Percentiles rank a stretch among this genome's conserved stretches.
Conservation (phyloP, 495 filamentous ascomycete genomes). For the Letharia columbiana region DNA sequence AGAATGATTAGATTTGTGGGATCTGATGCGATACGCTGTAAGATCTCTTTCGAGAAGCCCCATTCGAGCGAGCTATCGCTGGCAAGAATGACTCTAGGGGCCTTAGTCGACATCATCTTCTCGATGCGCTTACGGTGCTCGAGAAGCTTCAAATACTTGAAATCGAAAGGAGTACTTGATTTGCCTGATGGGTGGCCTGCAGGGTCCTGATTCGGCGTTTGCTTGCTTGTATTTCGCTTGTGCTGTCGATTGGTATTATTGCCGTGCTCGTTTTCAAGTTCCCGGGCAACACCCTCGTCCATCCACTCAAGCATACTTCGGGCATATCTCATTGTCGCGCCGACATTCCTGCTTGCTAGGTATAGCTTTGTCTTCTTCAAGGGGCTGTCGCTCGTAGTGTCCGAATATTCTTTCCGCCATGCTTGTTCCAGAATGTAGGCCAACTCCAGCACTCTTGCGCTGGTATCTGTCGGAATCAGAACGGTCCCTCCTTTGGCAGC, state of each 20-base stretch:
- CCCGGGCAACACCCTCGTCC: conserved; percentile 84
- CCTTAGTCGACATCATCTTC: conserved; percentile 43
- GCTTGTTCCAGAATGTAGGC: conserved; percentile 87
- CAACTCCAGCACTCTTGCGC: conserved; percentile 85
- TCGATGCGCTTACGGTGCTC: conserved; percentile 68
- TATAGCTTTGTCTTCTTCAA: conserved; percentile 67
- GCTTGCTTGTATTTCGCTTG: conserved; percentile 33
- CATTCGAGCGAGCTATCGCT: conserved; percentile 85
- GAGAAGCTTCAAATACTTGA: conserved; percentile 72
- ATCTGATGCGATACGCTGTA: conserved; percentile 65
- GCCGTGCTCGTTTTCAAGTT: conserved; percentile 68
- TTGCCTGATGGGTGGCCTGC: conserved; percentile 34
- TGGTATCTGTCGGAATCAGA: conserved; percentile 90
- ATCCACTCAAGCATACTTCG: conserved; percentile 99
- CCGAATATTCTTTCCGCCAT: conserved; percentile 63
- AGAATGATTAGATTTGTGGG: conserved; percentile 74
- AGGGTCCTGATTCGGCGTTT: conserved; percentile 30
- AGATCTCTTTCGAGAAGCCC: conserved; percentile 86
- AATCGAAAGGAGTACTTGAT: conserved; percentile 74
- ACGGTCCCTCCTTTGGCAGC: conserved; percentile 82
- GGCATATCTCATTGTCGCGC: conserved; percentile 76
- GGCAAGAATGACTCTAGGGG: conserved; percentile 74
- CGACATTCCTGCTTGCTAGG: conserved; percentile 69
- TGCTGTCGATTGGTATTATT: conserved; percentile 41
- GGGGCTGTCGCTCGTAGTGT: conserved; percentile 39